Base-by-base conservation (phyloP, 2,329 filamentous ascomycete genomes). In the Trichocomaceae sp. region DNA sequence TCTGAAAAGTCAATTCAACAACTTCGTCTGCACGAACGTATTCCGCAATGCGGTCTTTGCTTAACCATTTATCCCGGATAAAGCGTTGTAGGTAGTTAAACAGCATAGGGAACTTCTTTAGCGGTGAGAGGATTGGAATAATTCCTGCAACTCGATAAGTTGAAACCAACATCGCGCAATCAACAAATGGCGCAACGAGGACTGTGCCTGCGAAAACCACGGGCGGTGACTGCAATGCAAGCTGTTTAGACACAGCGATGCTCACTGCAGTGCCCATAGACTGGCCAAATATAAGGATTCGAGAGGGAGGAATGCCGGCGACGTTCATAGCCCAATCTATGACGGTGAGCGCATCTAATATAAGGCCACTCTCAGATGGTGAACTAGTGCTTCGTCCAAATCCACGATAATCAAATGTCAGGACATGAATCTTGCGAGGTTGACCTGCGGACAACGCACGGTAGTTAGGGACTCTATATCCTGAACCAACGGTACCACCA, bases 341-440 rank as follows among this genome's bases (percentile, higher is more conserved):
- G 2, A 83, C 65, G 0, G 79, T 69, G 0, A 79, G 60, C 1
- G 79, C 82, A 62, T 86, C 82, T 1, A 64, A 64, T 12, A 82
- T 67, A 0, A 85, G 67, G 0, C 82, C 82, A 1, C 62, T 47
- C 63, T 85, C 82, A 0, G 79, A 81, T 0, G 82, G 82, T 5
- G 65, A 62, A 1, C 82, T 81, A 0, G 69, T 77, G 50, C 77
- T 81, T 4, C 63, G 65, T 1, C 83, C 83, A 59, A 81, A 86
- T 1, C 83, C 82, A 5, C 82, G 76, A 60, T 84, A 85, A 66
- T 86, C 83, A 52, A 86, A 77, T 1, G 79, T 75, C 8, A 49
- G 26, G 3, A 52, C 50, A 26, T 86, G 81, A 2, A 82, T 79
- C 39, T 78, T 80, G 19, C 70, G 62, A 0, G 80, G 76, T 1